Evolutionary conservation across 164 flowering plant species (phyloP).

Genomic region (Chimonanthus praecox): DNA sequence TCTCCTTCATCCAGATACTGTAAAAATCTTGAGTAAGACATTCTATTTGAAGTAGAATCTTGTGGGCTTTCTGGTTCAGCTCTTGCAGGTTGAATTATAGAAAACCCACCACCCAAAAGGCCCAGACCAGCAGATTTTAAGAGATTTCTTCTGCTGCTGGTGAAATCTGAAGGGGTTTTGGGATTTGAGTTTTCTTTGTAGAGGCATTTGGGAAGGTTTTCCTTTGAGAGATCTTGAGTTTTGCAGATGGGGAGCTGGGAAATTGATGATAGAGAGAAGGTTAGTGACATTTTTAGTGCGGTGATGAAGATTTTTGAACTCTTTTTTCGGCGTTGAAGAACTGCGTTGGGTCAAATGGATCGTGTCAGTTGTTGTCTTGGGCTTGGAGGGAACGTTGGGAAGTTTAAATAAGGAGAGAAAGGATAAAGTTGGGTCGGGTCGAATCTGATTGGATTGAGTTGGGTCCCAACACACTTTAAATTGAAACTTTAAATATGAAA

Average conservation of each 20-base stretch:
- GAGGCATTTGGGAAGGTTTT: constrained; percentile 23
- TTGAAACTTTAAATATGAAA: no score
- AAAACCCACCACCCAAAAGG: constrained; percentile 28
- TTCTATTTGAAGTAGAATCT: constrained; percentile 43
- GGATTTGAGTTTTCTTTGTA: constrained; percentile 25
- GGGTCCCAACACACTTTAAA: no score
- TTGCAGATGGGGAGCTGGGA: constrained; percentile 36
- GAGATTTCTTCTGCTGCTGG: constrained; percentile 33
- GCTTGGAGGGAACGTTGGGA: neutral
- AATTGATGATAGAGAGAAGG: constrained; percentile 31
- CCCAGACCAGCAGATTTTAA: constrained; percentile 31
- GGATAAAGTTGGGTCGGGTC: neutral
- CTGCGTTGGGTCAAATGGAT: neutral
- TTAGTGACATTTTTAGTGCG: constrained; percentile 27
- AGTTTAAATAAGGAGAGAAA: neutral
- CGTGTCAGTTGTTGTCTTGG: neutral
- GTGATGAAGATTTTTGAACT: neutral
- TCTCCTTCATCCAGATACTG: constrained; percentile 57
- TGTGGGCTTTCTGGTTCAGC: constrained; percentile 49
- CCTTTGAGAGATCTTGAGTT: constrained; percentile 32
- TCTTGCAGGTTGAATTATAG: constrained; percentile 32
- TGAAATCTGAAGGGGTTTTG: constrained; percentile 16
- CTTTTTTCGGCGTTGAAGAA: neutral
- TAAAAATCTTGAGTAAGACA: constrained; percentile 63
- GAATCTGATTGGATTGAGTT: no score